Conservation (phyloP, 2,329 filamentous ascomycete genomes). For the Fusarium bactridioides region DNA sequence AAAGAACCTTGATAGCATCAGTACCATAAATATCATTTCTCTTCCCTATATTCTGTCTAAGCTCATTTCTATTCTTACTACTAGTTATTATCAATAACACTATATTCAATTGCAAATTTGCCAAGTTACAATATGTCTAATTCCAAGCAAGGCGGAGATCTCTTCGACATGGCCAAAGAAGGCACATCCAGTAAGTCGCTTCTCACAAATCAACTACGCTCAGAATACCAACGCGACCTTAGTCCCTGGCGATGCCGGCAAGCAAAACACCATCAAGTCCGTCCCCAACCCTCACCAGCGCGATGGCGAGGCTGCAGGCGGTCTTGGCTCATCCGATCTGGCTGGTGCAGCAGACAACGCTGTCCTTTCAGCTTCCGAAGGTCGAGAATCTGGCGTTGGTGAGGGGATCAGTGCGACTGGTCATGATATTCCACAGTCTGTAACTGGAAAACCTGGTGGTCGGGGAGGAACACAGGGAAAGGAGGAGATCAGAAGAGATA, state of each 20-base stretch:
- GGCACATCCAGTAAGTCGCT: not conserved
- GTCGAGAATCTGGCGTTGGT: not conserved
- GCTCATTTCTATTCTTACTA: not conserved
- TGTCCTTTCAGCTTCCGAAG: not conserved
- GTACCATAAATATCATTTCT: not conserved
- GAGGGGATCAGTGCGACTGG: slow-evolving; percentile 9
- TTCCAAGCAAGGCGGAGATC: slow-evolving; percentile 22
- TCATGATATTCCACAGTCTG: slow-evolving; percentile 11
- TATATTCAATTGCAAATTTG: accelerated
- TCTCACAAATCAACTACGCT: too few species aligned
- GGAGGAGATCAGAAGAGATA: not conserved
- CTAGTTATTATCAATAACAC: too few species aligned
- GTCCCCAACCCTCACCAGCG: slow-evolving; percentile 14
- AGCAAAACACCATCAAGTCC: slow-evolving; percentile 14
- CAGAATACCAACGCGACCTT: accelerated
- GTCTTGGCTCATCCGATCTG: slow-evolving; percentile 1
- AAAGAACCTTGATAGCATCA: not conserved
- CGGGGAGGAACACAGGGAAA: slow-evolving; percentile 11
- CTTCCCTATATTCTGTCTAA: accelerated
- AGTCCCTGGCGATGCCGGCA: slow-evolving; percentile 19
- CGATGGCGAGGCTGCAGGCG: slow-evolving; percentile 2
- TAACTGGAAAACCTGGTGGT: slow-evolving; percentile 10
- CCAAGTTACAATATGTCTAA: not conserved
- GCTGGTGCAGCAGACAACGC: slow-evolving; percentile 15
- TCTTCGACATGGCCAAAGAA: slow-evolving; percentile 28